These are phyloP conservation scores for Trichomonas vaginalis DNA, from an alignment of 208 protist genomes.

Conservation along the genomic window DNA sequence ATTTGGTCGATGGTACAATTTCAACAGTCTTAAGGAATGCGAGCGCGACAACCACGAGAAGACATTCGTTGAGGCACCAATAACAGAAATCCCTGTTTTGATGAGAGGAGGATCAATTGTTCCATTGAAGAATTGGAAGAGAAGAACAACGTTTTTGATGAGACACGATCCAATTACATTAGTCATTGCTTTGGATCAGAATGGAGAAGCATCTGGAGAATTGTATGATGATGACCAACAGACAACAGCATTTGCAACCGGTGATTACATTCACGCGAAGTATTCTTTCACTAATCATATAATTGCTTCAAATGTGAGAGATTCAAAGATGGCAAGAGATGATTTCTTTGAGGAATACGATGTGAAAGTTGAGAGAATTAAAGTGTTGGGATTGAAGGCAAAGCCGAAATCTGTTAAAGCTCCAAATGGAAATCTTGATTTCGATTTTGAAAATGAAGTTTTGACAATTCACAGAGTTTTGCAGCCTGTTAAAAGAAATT, in stretches of 20 bases:
- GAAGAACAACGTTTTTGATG: slow-evolving; percentile 57
- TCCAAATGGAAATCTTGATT: too few relatives aligned
- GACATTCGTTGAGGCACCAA: background rate
- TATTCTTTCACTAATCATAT: background rate
- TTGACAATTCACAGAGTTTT: too few relatives aligned
- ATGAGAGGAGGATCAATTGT: slow-evolving; percentile 70
- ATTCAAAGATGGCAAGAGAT: background rate
- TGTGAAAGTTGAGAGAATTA: background rate
- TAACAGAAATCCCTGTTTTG: slow-evolving; percentile 55
- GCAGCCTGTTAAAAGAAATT: too few relatives aligned
- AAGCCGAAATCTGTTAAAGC: too few relatives aligned
- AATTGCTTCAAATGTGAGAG: background rate
- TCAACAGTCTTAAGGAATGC: background rate
- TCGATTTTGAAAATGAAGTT: too few relatives aligned
- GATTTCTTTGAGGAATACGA: background rate
- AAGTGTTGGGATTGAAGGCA: background rate
- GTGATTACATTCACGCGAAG: background rate
- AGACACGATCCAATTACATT: slow-evolving; percentile 47
- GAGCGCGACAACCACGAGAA: slow-evolving; percentile 36
- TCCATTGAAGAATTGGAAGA: slow-evolving; percentile 60
- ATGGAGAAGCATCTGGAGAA: background rate
- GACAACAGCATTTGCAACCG: background rate
- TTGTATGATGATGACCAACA: slow-evolving; percentile 30
- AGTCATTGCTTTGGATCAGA: slow-evolving; percentile 30
- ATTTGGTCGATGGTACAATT: slow-evolving; percentile 46